Evolutionary conservation across 768 basidiomycete genomes (phyloP).

Genomic region (Phylloporus scabripes): DNA sequence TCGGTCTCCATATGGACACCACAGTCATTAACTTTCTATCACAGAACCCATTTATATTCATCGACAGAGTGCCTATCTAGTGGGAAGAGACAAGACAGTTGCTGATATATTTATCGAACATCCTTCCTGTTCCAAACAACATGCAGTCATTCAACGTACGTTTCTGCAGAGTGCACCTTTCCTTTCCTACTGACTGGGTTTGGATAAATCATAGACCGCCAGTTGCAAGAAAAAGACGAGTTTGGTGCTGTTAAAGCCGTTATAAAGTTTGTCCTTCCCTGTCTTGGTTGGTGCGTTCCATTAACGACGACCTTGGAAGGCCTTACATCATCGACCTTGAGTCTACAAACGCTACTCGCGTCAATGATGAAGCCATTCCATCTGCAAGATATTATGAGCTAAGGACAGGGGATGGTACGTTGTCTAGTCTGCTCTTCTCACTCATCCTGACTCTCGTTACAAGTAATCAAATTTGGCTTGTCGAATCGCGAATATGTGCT

Average conservation of each 20-base stretch:
- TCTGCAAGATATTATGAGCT: conserved; percentile 84
- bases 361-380: conserved; percentile 85
- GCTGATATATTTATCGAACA: conserved; percentile 88
- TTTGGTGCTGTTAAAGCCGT: conserved; percentile 71
- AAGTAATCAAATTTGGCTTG: conserved; percentile 83
- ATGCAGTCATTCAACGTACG: conserved; percentile 92
- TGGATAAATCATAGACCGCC: conserved; percentile 51
- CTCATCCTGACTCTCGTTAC: conserved; percentile 8
- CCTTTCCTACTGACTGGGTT: conserved; percentile 1
- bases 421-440: neutral
- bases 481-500: conserved; percentile 82
- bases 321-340: conserved; percentile 98
- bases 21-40: neutral
- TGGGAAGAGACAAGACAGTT: conserved; percentile 85
- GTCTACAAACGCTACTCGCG: conserved; percentile 93
- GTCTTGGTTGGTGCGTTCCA: conserved; percentile 1
- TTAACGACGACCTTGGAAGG: conserved; percentile 36
- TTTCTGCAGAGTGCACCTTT: conserved; percentile 1
- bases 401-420: conserved; percentile 69
- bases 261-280: conserved; percentile 63
- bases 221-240: conserved; percentile 82
- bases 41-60: conserved; percentile 89
- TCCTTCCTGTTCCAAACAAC: conserved; percentile 97
- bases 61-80: conserved; percentile 88
- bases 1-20: neutral